Base-by-base conservation (phyloP, 306 rosid species). In the Fragaria nilgerrensis region DNA sequence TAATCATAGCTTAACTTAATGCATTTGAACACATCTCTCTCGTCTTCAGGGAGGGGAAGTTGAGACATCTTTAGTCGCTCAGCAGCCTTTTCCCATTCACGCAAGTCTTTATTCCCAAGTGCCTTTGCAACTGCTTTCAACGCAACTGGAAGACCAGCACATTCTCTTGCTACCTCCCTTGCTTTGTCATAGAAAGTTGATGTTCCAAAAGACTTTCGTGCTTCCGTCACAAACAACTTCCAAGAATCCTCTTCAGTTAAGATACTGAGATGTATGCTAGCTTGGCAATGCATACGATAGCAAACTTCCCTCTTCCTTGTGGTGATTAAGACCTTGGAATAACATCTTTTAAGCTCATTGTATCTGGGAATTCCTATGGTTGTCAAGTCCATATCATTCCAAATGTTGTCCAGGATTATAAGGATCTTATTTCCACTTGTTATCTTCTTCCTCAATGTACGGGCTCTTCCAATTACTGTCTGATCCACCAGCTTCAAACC, bases 1-100 rank as follows among this genome's bases (percentile, higher is more conserved):
- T 9, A 22, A 58, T 58, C 34, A 58, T 58, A 58, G 64, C 64
- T 58, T 4, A 58, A 23, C 17, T 58, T 58, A 3, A 58, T 9
- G 3, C 16, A 10, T 23, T 2, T 10, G 34, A 58, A 58, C 16
- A 23, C 64, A 3, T 9, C 34, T 9, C 34, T 0, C 2, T 23
- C 16, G 4, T 58, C 34, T 10, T 58, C 64, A 22, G 0, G 2
- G 34, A 11, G 16, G 7, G 0, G 7, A 1, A 0, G 2, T 0
- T 23, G 15, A 4, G 34, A 1, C 3, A 0, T 1, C 16, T 58
- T 11, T 0, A 58, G 15, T 0, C 64, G 16, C 0, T 1, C 0
- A 58, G 32, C 64, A 23, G 34, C 64, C 23, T 22, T 6, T 0
- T 0, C 0, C 64, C 64, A 58, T 0, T 58, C 64, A 0, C 23